Evolutionary conservation across 2,329 filamentous ascomycete genomes (phyloP).

Genomic region (Scopulariopsis brevicaulis): DNA sequence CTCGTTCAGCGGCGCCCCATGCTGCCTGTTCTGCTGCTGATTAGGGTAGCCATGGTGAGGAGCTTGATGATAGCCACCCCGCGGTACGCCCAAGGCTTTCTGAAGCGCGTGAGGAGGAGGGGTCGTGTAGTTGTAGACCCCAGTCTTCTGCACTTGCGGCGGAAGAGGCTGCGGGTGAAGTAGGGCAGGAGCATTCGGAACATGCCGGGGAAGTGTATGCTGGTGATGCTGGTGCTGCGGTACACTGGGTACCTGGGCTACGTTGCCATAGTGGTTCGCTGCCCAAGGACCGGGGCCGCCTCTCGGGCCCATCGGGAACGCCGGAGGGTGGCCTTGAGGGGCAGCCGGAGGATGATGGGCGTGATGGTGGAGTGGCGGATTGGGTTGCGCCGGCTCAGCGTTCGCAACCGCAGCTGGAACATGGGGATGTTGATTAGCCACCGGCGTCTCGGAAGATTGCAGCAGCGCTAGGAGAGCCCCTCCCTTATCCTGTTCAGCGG

Average conservation of each 20-base stretch:
- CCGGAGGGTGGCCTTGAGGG: constrained; percentile 17
- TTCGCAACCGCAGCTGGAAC: constrained; percentile 44
- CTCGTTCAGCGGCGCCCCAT: not conserved
- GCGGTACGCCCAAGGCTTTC: not conserved
- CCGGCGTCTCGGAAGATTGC: constrained; percentile 18
- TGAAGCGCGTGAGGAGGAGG: constrained; percentile 6
- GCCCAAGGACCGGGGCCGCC: not conserved
- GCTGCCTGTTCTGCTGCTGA: not conserved
- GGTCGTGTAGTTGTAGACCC: constrained; percentile 9
- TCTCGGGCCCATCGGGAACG: constrained; percentile 14
- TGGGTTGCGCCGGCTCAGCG: constrained; percentile 37
- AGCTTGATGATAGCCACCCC: constrained; percentile 3
- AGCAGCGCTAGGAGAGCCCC: constrained; percentile 42
- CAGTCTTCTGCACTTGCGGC: constrained; percentile 40
- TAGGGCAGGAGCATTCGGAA: constrained; percentile 7
- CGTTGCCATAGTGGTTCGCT: constrained; percentile 5
- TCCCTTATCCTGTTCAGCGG: constrained; percentile 27
- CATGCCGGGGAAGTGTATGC: not conserved
- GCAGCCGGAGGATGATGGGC: constrained; percentile 28
- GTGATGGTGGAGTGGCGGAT: constrained; percentile 45
- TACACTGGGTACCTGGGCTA: constrained; percentile 10
- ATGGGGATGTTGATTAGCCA: constrained; percentile 23
- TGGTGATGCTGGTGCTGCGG: constrained; percentile 4
- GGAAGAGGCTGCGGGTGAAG: constrained; percentile 37
- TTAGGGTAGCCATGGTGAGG: constrained; percentile 2